phyloP scores from a whole-genome alignment of 441 rosid species.

The Arabidopsis lyrata region DNA sequence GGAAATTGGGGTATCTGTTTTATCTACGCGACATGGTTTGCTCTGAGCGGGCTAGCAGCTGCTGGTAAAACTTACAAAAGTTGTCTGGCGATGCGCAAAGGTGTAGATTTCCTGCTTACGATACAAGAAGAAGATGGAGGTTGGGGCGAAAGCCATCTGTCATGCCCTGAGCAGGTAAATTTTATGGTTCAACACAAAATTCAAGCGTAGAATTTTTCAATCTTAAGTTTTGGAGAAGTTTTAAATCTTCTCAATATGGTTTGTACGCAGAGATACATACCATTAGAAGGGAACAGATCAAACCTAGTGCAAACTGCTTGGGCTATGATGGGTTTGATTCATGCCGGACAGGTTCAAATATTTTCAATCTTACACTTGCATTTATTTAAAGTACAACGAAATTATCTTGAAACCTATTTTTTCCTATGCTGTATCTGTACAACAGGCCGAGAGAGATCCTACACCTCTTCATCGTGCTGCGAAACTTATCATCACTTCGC shows the following conservation, averaged over 20 bases:
- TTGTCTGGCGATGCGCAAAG: slow-evolving; percentile 36
- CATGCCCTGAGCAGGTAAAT: slow-evolving; percentile 48
- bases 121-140: slow-evolving; percentile 56
- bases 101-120: slow-evolving; percentile 38
- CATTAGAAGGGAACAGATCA: slow-evolving; percentile 37
- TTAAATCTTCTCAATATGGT: background rate
- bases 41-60: slow-evolving; percentile 41
- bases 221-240: background rate
- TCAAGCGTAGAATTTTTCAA: too few species aligned
- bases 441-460: slow-evolving; percentile 46
- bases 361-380: background rate
- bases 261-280: slow-evolving; percentile 40
- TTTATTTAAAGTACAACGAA: background rate
- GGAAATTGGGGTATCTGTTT: slow-evolving; percentile 48
- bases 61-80: slow-evolving; percentile 42
- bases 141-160: slow-evolving; percentile 63
- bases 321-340: slow-evolving; percentile 47
- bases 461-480: slow-evolving; percentile 48
- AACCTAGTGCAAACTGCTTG: slow-evolving; percentile 48
- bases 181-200: background rate
- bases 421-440: background rate
- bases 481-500: slow-evolving; percentile 43
- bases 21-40: slow-evolving; percentile 46
- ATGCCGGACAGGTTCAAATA: slow-evolving; percentile 38
- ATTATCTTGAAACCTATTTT: background rate